These are phyloP conservation scores for Leishmania arabica DNA, from an alignment of 208 protist species.

Conservation along the genomic window DNA sequence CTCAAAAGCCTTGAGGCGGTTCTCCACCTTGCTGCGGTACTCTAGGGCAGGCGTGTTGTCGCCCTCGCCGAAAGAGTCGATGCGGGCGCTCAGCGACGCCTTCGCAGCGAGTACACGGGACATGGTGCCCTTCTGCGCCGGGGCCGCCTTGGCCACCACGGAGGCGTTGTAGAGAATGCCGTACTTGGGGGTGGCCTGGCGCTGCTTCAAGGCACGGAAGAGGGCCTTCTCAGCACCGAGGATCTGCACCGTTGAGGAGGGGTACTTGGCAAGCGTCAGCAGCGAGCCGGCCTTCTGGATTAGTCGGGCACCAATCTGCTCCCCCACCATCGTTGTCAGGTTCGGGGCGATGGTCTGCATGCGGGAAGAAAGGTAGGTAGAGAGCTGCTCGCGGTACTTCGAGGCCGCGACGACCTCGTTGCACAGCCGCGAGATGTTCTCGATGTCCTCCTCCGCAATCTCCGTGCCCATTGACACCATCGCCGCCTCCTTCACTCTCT, in stretches of 20 bases:
- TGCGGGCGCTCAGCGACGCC: conserved; percentile 96
- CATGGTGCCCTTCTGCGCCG: conserved; percentile 96
- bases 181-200: conserved; percentile 99
- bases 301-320: conserved; percentile 97
- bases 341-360: conserved; percentile 99
- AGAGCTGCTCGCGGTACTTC: conserved; percentile 95
- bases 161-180: conserved; percentile 99
- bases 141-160: conserved; percentile 95
- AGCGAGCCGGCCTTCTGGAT: conserved; percentile 99
- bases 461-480: conserved; percentile 99
- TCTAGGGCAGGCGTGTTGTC: conserved; percentile 86
- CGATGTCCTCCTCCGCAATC: conserved; percentile 95
- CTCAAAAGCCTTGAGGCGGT: conserved; percentile 89
- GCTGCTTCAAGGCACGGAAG: conserved; percentile 98
- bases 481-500: conserved; percentile 95
- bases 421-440: conserved; percentile 94
- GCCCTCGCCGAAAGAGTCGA: conserved; percentile 98
- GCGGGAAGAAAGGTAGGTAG: conserved; percentile 98
- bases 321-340: conserved; percentile 97
- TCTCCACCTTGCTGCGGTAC: conserved; percentile 92
- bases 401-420: conserved; percentile 91
- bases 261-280: conserved; percentile 98
- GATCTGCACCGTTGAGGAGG: conserved; percentile 99
- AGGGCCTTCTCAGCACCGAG: conserved; percentile 99
- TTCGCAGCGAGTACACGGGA: conserved; percentile 98